Evolutionary conservation across 192 early-diverging fungal species (phyloP).

Genomic region (Coemansia aciculifera): DNA sequence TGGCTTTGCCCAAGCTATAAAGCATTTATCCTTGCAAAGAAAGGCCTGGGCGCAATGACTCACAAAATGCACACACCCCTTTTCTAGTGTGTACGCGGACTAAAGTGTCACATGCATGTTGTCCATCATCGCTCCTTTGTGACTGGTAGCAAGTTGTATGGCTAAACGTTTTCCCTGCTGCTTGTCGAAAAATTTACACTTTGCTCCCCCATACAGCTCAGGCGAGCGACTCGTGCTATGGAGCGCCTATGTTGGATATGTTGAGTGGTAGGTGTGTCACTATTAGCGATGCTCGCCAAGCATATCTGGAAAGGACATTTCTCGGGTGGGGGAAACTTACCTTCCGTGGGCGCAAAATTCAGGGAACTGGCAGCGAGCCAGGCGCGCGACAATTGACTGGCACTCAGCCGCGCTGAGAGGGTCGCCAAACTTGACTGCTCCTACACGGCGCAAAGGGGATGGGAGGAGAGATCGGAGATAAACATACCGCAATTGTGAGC

Average conservation of each 20-base stretch:
- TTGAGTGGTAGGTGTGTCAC: not conserved
- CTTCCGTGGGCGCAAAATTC: constrained; percentile 52
- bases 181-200: not conserved
- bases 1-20: no score
- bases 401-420: constrained; percentile 21
- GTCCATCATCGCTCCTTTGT: not conserved
- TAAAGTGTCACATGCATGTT: constrained; percentile 4
- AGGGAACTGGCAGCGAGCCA: constrained; percentile 39
- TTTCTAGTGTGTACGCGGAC: not conserved
- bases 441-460: constrained; percentile 6
- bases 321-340: constrained; percentile 10
- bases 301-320: not conserved
- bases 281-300: not conserved
- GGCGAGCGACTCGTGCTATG: constrained; percentile 19
- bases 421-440: constrained; percentile 50
- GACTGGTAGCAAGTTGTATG: not conserved
- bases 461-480: constrained; percentile 2
- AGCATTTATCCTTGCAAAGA: not conserved
- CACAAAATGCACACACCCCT: not conserved
- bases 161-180: constrained; percentile 5
- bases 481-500: not conserved
- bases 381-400: constrained; percentile 20
- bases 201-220: constrained; percentile 1
- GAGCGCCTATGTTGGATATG: constrained; percentile 19
- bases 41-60: not conserved